Evolutionary conservation across 495 filamentous ascomycete genomes (phyloP).

Genomic region (Annulohypoxylon nitens): DNA sequence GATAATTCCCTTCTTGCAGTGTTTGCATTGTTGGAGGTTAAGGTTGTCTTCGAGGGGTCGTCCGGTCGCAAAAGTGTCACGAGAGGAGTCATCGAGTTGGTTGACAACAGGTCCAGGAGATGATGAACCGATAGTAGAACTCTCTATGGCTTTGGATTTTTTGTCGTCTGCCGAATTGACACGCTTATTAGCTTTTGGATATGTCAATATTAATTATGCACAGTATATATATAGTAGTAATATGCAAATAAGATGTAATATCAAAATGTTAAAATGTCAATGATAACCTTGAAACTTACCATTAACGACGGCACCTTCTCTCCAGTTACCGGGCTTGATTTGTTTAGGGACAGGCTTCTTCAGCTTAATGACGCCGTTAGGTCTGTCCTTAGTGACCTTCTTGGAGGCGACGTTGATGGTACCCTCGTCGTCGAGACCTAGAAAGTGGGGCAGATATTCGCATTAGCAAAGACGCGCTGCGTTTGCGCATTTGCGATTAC

Average conservation of each 20-base stretch:
- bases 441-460: conserved; percentile 29
- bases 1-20: conserved; percentile 81
- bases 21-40: conserved; percentile 80
- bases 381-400: conserved; percentile 67
- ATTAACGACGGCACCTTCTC: conserved; percentile 64
- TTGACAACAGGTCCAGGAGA: conserved; percentile 73
- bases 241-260: neutral
- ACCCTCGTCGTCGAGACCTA: conserved; percentile 62
- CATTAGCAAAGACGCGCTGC: conserved; percentile 32
- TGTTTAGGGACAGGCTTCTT: conserved; percentile 74
- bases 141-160: conserved; percentile 57
- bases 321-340: conserved; percentile 68
- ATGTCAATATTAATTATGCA: neutral
- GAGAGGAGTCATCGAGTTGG: conserved; percentile 75
- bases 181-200: conserved; percentile 10
- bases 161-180: conserved; percentile 56
- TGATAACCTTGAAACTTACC: conserved; percentile 65
- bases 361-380: conserved; percentile 72
- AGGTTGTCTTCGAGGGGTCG: conserved; percentile 77
- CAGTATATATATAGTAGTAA: neutral
- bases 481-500: neutral
- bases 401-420: conserved; percentile 73
- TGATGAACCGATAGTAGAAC: conserved; percentile 55
- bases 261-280: neutral
- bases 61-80: conserved; percentile 78